Base-by-base conservation (phyloP, 2,329 filamentous ascomycete genomes). In the Fusarium sp. region DNA sequence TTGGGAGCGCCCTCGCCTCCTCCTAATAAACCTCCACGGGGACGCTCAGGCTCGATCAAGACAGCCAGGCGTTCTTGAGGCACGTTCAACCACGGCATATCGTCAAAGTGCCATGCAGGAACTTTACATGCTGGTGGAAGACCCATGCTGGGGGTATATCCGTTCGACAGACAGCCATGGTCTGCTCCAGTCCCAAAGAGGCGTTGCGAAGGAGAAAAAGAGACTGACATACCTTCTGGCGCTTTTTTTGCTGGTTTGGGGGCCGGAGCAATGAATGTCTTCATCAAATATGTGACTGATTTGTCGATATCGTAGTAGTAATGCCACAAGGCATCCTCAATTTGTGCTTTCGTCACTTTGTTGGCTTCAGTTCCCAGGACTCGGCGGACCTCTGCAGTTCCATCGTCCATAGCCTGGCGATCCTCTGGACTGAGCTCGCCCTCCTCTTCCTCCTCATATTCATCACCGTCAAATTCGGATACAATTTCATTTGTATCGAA, bases 231-330 rank as follows among this genome's bases (percentile, higher is more conserved):
- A 83, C 81, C 78, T 77, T 82, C 79, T 62, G 78, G 75, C 49
- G 73, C 72, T 65, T 80, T 82, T 72, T 83, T 82, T 39, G 77
- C 70, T 63, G 79, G 72, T 71, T 84, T 84, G 17, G 77, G 75
- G n/a, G 81, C 75, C 42, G 80, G 80, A 10, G 80, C 78, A 69
- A 87, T 80, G 67, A 82, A 87, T 31, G 83, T 89, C 84, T 89
- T 91, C 66, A 89, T 87, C 58, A 99, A 80, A 75, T 96, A 97
- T 57, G 87, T 84, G 36, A 96, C 90, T 2, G 93, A 89, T 79
- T 97, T 97, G 58, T 89, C 91, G 29, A 97, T 84, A 73, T 99
- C 94, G 76, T 94, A 98, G 78, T 95, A 98, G 79, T 97, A 97
- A 79, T 99, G 89, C 93, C 94, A 98, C 17, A 99, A 80, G 0